Conservation (phyloP, 1,139 yeast genomes). For the Nadsonia commutata region DNA sequence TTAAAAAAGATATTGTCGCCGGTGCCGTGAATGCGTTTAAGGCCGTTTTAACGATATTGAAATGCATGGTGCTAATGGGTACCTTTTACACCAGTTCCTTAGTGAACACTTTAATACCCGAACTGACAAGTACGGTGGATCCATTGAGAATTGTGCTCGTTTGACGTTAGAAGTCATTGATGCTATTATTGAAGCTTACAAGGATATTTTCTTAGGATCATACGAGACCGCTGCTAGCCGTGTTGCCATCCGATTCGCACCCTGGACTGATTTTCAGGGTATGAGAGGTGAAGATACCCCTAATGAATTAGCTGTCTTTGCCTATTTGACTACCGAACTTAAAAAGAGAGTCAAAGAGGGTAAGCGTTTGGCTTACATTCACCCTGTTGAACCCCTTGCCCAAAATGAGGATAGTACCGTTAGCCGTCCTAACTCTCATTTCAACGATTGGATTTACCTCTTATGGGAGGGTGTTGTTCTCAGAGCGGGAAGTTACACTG, state of each 20-base stretch:
- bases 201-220: constrained; percentile 7
- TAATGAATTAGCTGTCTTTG: neutral
- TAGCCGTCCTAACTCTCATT: too few species aligned
- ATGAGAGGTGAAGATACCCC: constrained; percentile 17
- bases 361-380: constrained; percentile 35
- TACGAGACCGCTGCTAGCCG: constrained; percentile 41
- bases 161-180: constrained; percentile 44
- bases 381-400: constrained; percentile 35
- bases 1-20: constrained; percentile 17
- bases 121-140: constrained; percentile 56
- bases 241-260: too few species aligned
- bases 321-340: constrained; percentile 12
- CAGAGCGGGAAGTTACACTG: constrained; percentile 30
- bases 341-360: constrained; percentile 21
- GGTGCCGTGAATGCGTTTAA: constrained; percentile 30
- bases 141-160: constrained; percentile 50
- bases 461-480: constrained; percentile 36
- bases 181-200: constrained; percentile 21
- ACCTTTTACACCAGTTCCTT: constrained; percentile 47
- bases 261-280: constrained; percentile 27
- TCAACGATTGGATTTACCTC: constrained; percentile 23
- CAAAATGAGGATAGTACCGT: constrained; percentile 9
- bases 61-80: constrained; percentile 57
- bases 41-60: constrained; percentile 57
- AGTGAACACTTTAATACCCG: constrained; percentile 38